These are phyloP conservation scores for Cyathus pygmaeus DNA, from an alignment of 1,284 basidiomycete species.

Conservation along the genomic window DNA sequence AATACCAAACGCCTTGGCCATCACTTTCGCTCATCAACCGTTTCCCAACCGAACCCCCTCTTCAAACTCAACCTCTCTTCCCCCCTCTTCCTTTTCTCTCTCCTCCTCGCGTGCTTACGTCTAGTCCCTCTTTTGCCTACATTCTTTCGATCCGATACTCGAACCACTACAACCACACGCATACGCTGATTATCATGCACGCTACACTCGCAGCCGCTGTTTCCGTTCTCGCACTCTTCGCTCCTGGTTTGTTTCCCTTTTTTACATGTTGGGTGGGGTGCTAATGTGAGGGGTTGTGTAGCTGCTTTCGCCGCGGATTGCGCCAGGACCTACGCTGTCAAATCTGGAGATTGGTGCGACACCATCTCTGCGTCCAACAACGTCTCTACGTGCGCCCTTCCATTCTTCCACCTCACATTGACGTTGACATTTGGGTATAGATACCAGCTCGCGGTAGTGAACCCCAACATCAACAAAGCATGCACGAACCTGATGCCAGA, in stretches of 20 bases:
- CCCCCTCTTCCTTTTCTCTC: conserved; percentile 5
- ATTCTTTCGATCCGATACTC: conserved; percentile 29
- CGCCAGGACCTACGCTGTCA: conserved; percentile 67
- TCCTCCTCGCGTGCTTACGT: conserved; percentile 6
- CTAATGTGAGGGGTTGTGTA: conserved; percentile 19
- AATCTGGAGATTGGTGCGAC: conserved; percentile 73
- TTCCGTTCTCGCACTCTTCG: conserved; percentile 53
- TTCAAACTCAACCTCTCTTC: not conserved
- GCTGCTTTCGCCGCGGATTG: conserved; percentile 61
- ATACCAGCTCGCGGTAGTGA: conserved; percentile 76
- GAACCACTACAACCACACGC: conserved; percentile 14
- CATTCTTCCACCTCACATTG: conserved; percentile 9
- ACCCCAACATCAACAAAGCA: conserved; percentile 57
- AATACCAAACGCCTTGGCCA: too few relatives aligned
- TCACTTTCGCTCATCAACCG: too few relatives aligned
- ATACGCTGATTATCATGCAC: too few relatives aligned
- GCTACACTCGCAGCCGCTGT: conserved; percentile 41
- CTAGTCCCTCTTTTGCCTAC: conserved; percentile 22
- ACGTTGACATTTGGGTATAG: conserved; percentile 41
- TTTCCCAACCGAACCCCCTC: too few relatives aligned
- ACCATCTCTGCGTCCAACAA: conserved; percentile 70
- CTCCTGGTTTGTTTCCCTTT: conserved; percentile 47
- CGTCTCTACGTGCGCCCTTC: conserved; percentile 68
- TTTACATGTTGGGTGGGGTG: conserved; percentile 7
- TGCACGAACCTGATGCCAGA: conserved; percentile 70